Percentiles rank a stretch among this genome's conserved stretches.
Evolutionary conservation across 1,284 basidiomycete genomes (phyloP).

Genomic region (Ceratobasidium sp.): DNA sequence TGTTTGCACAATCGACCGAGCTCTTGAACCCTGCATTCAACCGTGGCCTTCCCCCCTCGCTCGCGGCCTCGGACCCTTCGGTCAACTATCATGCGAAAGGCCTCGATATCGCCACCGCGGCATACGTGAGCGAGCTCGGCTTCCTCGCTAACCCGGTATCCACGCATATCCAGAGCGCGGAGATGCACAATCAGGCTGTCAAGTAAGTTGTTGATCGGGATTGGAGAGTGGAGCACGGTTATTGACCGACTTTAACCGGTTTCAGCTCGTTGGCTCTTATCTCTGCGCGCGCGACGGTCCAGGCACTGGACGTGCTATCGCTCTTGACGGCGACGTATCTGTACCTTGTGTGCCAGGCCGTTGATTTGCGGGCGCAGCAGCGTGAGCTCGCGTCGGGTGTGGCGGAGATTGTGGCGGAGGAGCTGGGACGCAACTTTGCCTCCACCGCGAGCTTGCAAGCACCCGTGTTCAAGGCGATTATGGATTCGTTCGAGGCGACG

Average conservation of each 20-base stretch:
- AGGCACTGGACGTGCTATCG: constrained; percentile 78
- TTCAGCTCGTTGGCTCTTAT: constrained; percentile 80
- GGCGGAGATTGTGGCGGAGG: constrained; percentile 62
- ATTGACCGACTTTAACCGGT: constrained; percentile 32
- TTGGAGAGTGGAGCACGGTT: neutral
- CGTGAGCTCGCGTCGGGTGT: constrained; percentile 67
- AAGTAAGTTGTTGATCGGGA: constrained; percentile 41
- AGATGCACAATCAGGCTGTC: constrained; percentile 89
- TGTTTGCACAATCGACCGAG: constrained; percentile 87
- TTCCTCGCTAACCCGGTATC: constrained; percentile 85
- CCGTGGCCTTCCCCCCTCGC: constrained; percentile 80
- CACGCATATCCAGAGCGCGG: constrained; percentile 84
- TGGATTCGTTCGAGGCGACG: constrained; percentile 67
- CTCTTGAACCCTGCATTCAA: constrained; percentile 85
- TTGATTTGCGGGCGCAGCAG: constrained; percentile 80
- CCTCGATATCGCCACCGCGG: constrained; percentile 83
- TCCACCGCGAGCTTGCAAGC: constrained; percentile 32
- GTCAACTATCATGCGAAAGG: constrained; percentile 88
- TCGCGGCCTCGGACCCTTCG: constrained; percentile 84
- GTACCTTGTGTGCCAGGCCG: constrained; percentile 80
- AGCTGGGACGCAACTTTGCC: constrained; percentile 62
- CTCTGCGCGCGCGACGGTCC: constrained; percentile 80
- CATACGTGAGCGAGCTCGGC: constrained; percentile 83
- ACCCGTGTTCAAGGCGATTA: constrained; percentile 57
- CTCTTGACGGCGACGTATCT: constrained; percentile 74